phyloP scores from a whole-genome alignment of 2,329 filamentous ascomycete genomes.

The Fusarium siculi region DNA sequence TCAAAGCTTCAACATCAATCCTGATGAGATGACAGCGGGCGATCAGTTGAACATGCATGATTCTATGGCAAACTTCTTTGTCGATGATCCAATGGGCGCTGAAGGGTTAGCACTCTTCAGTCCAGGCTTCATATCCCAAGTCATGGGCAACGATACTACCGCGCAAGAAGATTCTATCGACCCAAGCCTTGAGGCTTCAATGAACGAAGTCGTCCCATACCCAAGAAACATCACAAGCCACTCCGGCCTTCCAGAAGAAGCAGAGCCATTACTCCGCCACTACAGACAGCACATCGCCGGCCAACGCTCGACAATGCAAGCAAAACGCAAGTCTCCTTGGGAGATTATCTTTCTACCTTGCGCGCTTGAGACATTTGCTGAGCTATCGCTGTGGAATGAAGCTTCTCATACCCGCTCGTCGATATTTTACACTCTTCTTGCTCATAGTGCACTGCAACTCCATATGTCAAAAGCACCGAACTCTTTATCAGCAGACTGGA shows the following conservation, averaged over 20 bases:
- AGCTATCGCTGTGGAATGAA: constrained; percentile 53
- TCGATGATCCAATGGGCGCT: constrained; percentile 36
- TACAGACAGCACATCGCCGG: constrained; percentile 45
- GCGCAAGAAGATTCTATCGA: neutral
- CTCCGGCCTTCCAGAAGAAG: constrained; percentile 32
- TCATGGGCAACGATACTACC: constrained; percentile 23
- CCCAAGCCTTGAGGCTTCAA: rapidly evolving
- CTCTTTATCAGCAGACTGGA: constrained; percentile 37
- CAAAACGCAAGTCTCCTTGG: constrained; percentile 55
- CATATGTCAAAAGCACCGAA: constrained; percentile 34
- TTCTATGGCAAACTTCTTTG: constrained; percentile 28
- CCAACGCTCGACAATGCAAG: constrained; percentile 42
- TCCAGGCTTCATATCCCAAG: constrained; percentile 36
- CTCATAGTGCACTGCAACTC: constrained; percentile 56
- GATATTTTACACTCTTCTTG: constrained; percentile 53
- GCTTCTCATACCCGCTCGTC: constrained; percentile 52
- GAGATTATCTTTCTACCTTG: constrained; percentile 56
- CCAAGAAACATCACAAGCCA: neutral
- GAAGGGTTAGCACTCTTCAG: constrained; percentile 38
- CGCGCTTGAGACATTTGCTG: constrained; percentile 54
- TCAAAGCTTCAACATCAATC: constrained; percentile 2
- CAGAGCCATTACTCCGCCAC: constrained; percentile 44
- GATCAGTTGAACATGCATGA: constrained; percentile 26
- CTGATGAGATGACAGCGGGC: neutral
- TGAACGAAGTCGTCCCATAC: neutral